These are phyloP conservation scores for Phytophthora kernoviae DNA, from an alignment of 352 stramenopile species.

Conservation along the genomic window DNA sequence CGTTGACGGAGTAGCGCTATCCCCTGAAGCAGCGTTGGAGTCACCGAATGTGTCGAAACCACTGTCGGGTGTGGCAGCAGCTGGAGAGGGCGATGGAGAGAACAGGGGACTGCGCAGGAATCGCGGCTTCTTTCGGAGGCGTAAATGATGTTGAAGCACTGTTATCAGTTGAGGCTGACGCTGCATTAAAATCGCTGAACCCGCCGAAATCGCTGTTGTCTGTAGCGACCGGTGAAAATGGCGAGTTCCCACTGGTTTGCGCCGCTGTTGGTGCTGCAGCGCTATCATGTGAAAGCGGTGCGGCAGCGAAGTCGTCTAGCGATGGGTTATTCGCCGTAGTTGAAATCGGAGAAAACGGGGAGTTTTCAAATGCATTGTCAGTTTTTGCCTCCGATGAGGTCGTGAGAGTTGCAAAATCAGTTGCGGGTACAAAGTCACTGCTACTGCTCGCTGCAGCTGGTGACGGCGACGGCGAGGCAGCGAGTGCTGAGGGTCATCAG, in stretches of 20 bases:
- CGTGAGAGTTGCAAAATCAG: slow-evolving; percentile 3
- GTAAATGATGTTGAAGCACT: not conserved
- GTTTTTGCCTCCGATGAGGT: not conserved
- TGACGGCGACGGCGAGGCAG: slow-evolving; percentile 13
- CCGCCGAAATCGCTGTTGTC: slow-evolving; percentile 19
- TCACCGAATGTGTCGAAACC: slow-evolving; percentile 23
- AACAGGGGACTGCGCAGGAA: slow-evolving; percentile 16
- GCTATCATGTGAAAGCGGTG: slow-evolving; percentile 11
- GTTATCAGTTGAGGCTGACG: slow-evolving; percentile 13
- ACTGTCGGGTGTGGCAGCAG: slow-evolving; percentile 1
- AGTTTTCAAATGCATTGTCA: slow-evolving; percentile 12
- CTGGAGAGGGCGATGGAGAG: slow-evolving; percentile 5
- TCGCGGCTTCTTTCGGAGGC: slow-evolving; percentile 3
- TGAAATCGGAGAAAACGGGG: slow-evolving; percentile 16
- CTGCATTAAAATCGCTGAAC: slow-evolving; percentile 37
- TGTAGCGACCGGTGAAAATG: slow-evolving; percentile 22
- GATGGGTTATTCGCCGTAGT: slow-evolving; percentile 7
- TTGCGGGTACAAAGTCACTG: slow-evolving; percentile 9
- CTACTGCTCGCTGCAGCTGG: slow-evolving; percentile 22
- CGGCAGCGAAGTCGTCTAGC: slow-evolving; percentile 31
- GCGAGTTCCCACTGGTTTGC: slow-evolving; percentile 19
- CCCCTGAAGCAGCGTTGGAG: slow-evolving; percentile 11
- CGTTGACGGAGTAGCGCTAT: not conserved
- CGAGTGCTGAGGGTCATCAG: slow-evolving; percentile 11
- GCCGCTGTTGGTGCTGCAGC: slow-evolving; percentile 1